Conservation (phyloP, 805 yeast species). For the Candida parachauliodes region DNA sequence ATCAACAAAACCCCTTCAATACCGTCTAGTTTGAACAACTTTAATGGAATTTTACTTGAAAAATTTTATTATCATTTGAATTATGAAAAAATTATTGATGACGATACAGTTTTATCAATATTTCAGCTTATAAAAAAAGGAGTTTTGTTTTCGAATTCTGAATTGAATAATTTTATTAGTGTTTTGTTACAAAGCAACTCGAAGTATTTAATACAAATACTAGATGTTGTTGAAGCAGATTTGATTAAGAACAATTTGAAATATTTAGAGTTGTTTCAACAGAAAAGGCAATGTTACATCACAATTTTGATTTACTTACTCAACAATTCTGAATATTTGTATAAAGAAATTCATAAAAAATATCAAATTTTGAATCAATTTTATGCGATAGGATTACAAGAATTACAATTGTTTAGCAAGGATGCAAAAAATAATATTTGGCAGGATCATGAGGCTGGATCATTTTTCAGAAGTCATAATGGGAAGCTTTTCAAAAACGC, state of each 20-base stretch:
- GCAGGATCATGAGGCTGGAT: conserved; percentile 2
- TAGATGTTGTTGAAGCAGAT: conserved; percentile 26
- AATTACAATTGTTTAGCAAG: neutral
- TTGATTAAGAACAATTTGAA: conserved; percentile 27
- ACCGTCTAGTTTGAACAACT: conserved; percentile 2
- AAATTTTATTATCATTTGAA: conserved; percentile 5
- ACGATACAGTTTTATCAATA: neutral
- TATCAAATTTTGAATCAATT: conserved; percentile 4
- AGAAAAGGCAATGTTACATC: conserved; percentile 8
- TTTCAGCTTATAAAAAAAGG: conserved; percentile 1
- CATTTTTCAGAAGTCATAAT: conserved; percentile 4
- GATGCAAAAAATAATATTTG: conserved; percentile 4
- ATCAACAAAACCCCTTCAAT: neutral
- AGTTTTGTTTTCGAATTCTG: neutral
- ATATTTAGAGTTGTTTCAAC: neutral
- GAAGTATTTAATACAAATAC: conserved; percentile 12
- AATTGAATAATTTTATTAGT: conserved; percentile 2
- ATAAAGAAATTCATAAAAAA: conserved; percentile 1
- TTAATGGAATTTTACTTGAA: neutral
- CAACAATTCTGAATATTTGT: conserved; percentile 1
- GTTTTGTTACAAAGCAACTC: neutral
- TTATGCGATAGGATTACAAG: neutral
- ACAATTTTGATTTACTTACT: conserved; percentile 3
- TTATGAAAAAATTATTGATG: conserved; percentile 2
- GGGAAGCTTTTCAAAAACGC: conserved; percentile 7